phyloP scores from a whole-genome alignment of 441 rosid species.

The Corymbia citriodora region DNA sequence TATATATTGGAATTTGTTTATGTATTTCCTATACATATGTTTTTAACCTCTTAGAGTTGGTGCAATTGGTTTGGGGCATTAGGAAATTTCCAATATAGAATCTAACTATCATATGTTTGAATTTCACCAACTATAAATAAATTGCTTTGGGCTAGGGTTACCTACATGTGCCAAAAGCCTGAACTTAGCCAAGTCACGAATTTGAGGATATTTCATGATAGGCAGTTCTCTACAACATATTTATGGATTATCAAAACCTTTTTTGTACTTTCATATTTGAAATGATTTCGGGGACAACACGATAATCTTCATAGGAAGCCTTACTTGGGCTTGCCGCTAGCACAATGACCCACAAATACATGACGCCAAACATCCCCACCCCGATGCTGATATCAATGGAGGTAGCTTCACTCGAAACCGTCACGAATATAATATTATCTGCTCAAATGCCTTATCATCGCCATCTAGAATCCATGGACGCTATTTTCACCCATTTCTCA shows the following conservation, averaged over 20 bases:
- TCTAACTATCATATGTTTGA: not conserved
- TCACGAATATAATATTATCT: not conserved
- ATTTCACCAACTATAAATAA: not conserved
- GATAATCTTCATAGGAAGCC: not conserved
- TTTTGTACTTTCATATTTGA: not conserved
- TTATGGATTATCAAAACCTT: not conserved
- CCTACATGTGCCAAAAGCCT: accelerated
- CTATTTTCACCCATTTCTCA: not conserved
- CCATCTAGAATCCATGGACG: not conserved
- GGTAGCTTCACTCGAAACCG: not conserved
- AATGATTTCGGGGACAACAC: not conserved
- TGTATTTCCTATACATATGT: not conserved
- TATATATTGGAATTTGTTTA: not conserved
- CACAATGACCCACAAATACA: not conserved
- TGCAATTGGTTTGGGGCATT: too few relatives aligned
- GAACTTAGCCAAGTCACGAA: not conserved
- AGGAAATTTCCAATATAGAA: not conserved
- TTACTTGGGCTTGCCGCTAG: not conserved
- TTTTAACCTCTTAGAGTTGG: not conserved
- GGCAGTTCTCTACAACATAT: not conserved
- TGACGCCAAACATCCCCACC: not conserved
- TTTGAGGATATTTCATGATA: not conserved
- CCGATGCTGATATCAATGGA: not conserved
- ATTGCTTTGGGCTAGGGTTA: not conserved
- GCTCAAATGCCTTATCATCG: not conserved